Evolutionary conservation across 129 eudicot species (phyloP).

Genomic region (Helianthus tuberosus): DNA sequence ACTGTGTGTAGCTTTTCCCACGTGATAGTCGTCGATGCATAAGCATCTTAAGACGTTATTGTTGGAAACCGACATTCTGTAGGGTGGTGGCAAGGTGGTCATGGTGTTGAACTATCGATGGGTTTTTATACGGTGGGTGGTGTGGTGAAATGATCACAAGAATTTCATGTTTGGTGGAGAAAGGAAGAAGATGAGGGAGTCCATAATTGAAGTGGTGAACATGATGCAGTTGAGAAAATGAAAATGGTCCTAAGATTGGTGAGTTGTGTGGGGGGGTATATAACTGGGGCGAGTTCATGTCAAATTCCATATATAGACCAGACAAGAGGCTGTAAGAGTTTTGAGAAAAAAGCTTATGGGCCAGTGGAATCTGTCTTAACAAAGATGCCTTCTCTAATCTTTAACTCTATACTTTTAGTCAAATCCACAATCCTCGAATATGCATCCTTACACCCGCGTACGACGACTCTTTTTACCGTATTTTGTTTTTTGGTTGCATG

Average conservation of each 20-base stretch:
- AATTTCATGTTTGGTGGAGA: constrained; percentile 25
- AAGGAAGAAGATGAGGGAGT: constrained; percentile 8
- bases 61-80: constrained; percentile 44
- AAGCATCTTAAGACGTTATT: constrained; percentile 53
- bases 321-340: constrained; percentile 43
- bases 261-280: constrained; percentile 30
- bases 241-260: constrained; percentile 41
- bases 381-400: constrained; percentile 44
- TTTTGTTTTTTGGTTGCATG: constrained; percentile 1
- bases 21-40: constrained; percentile 53
- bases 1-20: constrained; percentile 42
- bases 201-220: constrained; percentile 52
- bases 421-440: constrained; percentile 35
- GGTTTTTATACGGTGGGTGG: constrained; percentile 29
- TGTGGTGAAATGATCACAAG: constrained; percentile 34
- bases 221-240: constrained; percentile 47
- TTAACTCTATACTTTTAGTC: constrained; percentile 24
- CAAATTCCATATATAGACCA: constrained; percentile 49
- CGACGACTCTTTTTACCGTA: constrained; percentile 3
- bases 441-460: constrained; percentile 8
- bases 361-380: constrained; percentile 37
- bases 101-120: neutral
- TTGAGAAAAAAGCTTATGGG: constrained; percentile 36
- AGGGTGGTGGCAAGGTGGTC: constrained; percentile 25
- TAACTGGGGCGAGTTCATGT: constrained; percentile 36